Conservation (phyloP, 495 filamentous ascomycete genomes). For the Corynascus novoguineensis region DNA sequence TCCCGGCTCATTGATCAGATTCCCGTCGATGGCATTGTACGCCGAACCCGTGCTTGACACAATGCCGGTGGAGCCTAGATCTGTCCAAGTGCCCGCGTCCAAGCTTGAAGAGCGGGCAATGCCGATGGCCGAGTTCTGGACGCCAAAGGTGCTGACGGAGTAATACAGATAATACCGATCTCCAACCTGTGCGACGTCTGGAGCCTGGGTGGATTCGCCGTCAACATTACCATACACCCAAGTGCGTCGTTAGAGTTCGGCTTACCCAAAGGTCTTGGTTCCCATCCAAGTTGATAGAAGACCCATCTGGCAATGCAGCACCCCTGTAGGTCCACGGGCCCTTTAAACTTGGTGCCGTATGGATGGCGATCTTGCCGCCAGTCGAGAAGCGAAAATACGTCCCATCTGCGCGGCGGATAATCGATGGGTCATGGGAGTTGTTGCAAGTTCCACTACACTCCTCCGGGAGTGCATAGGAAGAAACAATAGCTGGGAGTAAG, state of each 20-base stretch:
- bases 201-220: constrained; percentile 46
- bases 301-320: constrained; percentile 50
- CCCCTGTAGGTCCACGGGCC: constrained; percentile 63
- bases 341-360: constrained; percentile 50
- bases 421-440: constrained; percentile 58
- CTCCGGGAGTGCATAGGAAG: constrained; percentile 41
- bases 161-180: constrained; percentile 68
- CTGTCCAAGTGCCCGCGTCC: constrained; percentile 55
- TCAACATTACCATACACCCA: not conserved
- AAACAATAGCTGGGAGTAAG: not conserved
- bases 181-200: constrained; percentile 55
- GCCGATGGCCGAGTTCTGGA: constrained; percentile 58
- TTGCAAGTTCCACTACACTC: constrained; percentile 56
- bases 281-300: constrained; percentile 51
- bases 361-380: constrained; percentile 53
- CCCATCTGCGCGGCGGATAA: constrained; percentile 60
- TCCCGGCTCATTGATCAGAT: constrained; percentile 44
- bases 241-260: not conserved
- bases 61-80: constrained; percentile 50
- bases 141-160: constrained; percentile 59
- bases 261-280: constrained; percentile 57
- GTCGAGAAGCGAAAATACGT: constrained; percentile 72
- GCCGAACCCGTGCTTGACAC: constrained; percentile 38
- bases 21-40: constrained; percentile 70
- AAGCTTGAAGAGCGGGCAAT: constrained; percentile 60